Evolutionary conservation across 371 early-diverging fungal genomes (phyloP).

Genomic region (Gilbertella persicaria): DNA sequence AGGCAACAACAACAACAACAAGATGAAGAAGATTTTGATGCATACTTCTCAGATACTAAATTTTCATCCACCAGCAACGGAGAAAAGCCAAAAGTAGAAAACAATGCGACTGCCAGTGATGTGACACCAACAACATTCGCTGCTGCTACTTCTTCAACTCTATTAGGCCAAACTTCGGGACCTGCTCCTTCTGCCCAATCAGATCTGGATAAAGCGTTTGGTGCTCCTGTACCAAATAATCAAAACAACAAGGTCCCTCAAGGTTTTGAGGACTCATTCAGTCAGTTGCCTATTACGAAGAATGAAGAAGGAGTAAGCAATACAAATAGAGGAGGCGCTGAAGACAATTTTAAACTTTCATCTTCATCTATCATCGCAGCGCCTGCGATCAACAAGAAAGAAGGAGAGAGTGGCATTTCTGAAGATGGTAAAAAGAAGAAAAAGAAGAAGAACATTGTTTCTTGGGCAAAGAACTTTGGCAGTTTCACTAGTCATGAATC

Average conservation of each 20-base stretch:
- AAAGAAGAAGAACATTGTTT: conserved; percentile 27
- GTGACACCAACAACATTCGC: conserved; percentile 7
- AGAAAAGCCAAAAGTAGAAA: conserved; percentile 4
- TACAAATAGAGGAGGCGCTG: neutral
- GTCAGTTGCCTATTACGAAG: neutral
- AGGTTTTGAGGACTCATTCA: neutral
- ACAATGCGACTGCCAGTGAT: conserved; percentile 6
- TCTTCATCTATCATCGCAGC: conserved; percentile 1
- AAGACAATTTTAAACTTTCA: neutral
- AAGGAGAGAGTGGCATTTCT: conserved; percentile 7
- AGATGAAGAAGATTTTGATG: conserved; percentile 28
- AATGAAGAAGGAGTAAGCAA: conserved; percentile 12
- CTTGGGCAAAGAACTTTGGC: conserved; percentile 41
- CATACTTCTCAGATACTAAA: conserved; percentile 25
- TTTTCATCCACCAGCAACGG: conserved; percentile 21
- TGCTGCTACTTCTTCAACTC: neutral
- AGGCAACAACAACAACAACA: neutral
- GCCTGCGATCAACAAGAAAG: neutral
- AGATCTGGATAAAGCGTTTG: too few species aligned
- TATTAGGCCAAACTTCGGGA: too few species aligned
- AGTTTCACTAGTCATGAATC: conserved; percentile 22
- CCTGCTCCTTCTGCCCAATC: too few species aligned
- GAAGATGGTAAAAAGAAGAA: conserved; percentile 18
- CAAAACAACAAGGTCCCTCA: neutral
- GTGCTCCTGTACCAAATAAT: neutral